Evolutionary conservation across 2,329 filamentous ascomycete species (phyloP), one percentile per base, ranked within the genome.

Genomic region (Ceratocystis huliohia): DNA sequence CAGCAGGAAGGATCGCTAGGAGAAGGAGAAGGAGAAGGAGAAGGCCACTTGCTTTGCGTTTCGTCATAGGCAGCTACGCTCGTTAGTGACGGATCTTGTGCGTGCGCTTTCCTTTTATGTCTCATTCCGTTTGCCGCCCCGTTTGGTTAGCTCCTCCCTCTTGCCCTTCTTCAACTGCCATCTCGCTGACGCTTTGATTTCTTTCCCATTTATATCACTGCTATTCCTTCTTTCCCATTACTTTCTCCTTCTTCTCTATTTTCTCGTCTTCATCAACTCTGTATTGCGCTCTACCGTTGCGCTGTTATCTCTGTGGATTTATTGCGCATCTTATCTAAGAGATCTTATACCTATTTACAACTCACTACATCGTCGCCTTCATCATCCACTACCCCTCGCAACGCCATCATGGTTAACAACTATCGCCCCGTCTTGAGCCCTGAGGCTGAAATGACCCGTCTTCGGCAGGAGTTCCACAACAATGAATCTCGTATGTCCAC

Each of bases 321-420:
- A 33, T 46, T 17, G 5, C 22, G 13, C 61, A 50, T 50, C 44
- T 20, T 41, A 17, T 48, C 33, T 20, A n/a, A n/a, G 13, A 25
- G 3, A 22, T 30, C 37, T 13, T 63, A 2, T 63, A 30, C 33
- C 33, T 28, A 44, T 13, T n/a, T 25, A 56, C 45, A 28, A n/a
- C 1, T 10, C 25, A 46, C 28, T 63, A 28, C 20, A 45, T 63
- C 61, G 45, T 46, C 61, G n/a, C 22, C 20, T 20, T n/a, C 59
- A 48, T 48, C n/a, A 22, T 48, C 46, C 20, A n/a, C 20, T 48
- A 2, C 17, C 46, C 46, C 22, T 25, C 48, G 10, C 41, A 50
- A 63, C 44, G 7, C 2, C 65, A 66, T 4, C 37, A 67, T 64
- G 61, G 46, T 57, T 46, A 64, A 44, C 62, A 65, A 44, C 56